Conservation (phyloP, 495 filamentous ascomycete species). For the Aspergillus kassunensis region DNA sequence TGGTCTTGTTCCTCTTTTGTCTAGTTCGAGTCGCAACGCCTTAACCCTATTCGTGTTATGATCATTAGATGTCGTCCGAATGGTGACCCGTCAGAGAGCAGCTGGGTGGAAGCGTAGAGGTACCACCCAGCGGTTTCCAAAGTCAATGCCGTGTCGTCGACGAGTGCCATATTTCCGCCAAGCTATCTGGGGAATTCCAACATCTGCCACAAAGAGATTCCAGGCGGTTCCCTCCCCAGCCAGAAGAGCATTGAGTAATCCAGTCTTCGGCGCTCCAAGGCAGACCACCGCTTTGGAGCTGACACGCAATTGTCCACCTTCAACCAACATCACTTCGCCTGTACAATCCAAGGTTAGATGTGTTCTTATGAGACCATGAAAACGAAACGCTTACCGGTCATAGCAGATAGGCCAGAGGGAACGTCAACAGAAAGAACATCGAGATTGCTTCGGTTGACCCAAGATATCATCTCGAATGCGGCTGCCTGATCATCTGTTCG, state of each 20-base stretch:
- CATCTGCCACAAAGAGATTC: constrained; percentile 78
- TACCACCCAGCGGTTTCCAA: constrained; percentile 80
- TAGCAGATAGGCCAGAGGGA: constrained; percentile 79
- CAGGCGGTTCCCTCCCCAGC: constrained; percentile 56
- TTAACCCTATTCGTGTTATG: neutral
- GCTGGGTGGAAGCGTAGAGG: constrained; percentile 36
- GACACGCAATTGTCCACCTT: constrained; percentile 69
- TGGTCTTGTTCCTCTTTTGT: neutral
- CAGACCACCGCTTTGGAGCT: constrained; percentile 73
- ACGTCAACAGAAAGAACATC: constrained; percentile 79
- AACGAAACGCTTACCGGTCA: constrained; percentile 55
- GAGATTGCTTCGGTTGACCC: constrained; percentile 78
- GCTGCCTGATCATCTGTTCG: constrained; percentile 75
- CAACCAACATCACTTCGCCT: constrained; percentile 53
- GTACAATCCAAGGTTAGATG: constrained; percentile 8
- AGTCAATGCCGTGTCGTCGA: constrained; percentile 74
- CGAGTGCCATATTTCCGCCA: constrained; percentile 85
- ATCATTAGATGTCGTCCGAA: neutral
- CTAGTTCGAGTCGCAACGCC: constrained; percentile 14
- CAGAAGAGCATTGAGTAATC: constrained; percentile 67
- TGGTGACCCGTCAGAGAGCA: neutral
- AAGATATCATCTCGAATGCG: constrained; percentile 78
- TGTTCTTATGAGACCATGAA: constrained; percentile 21
- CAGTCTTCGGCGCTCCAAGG: constrained; percentile 79
- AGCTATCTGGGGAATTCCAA: constrained; percentile 73